Percentiles rank a stretch among this genome's conserved stretches.
phyloP scores from a whole-genome alignment of 2,329 filamentous ascomycete genomes.

The Passalora sequoiae region DNA sequence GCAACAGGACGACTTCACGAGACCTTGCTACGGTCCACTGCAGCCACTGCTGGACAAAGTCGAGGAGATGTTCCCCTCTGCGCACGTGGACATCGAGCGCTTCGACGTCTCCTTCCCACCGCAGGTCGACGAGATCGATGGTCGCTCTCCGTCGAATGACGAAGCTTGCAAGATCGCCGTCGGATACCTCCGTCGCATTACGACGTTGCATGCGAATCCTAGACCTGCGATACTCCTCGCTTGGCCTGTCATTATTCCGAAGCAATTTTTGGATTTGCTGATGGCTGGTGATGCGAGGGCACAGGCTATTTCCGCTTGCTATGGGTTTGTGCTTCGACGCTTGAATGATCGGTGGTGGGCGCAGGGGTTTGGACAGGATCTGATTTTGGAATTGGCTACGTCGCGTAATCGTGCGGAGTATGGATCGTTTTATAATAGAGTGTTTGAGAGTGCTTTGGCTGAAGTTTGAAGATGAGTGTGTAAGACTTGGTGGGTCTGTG shows the following conservation, averaged over 20 bases:
- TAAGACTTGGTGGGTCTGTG: too few relatives aligned
- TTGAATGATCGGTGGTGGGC: constrained; percentile 11
- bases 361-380: constrained; percentile 6
- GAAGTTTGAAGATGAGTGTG: not conserved
- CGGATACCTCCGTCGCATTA: constrained; percentile 1
- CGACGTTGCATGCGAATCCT: not conserved
- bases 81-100: not conserved
- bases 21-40: not conserved
- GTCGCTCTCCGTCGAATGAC: not conserved
- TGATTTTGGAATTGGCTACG: constrained; percentile 5
- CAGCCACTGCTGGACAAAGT: not conserved
- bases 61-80: not conserved
- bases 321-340: constrained; percentile 2
- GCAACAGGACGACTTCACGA: not conserved
- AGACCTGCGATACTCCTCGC: constrained; percentile 2
- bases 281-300: not conserved
- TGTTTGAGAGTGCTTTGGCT: not conserved
- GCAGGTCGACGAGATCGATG: not conserved
- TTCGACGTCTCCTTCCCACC: not conserved
- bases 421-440: not conserved
- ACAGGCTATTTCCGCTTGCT: constrained; percentile 4
- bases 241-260: not conserved
- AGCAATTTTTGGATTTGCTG: constrained; percentile 2
- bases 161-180: constrained; percentile 1
- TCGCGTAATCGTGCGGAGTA: not conserved